Conservation (phyloP, 441 rosid species). For the Gossypium lobatum region DNA sequence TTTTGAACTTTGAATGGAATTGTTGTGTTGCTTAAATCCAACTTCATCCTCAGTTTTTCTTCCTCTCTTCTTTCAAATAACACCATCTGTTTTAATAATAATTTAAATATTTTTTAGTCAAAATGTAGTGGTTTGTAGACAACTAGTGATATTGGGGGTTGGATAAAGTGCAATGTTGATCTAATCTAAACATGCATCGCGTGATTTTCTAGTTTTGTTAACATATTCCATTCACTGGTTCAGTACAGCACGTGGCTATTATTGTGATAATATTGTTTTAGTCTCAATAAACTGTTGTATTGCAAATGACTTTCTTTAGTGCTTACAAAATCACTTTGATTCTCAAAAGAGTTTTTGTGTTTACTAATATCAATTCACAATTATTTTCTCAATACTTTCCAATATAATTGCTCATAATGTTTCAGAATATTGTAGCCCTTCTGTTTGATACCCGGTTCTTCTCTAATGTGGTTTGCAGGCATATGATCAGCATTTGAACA, state of each 20-base stretch:
- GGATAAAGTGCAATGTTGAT: not conserved
- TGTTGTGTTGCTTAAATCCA: too few species aligned
- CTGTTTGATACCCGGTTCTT: not conserved
- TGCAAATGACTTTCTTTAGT: not conserved
- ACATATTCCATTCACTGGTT: not conserved
- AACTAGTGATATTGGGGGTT: not conserved
- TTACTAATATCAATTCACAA: not conserved
- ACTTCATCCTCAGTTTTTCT: too few species aligned
- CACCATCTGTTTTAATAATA: too few species aligned
- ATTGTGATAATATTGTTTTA: not conserved
- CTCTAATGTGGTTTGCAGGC: constrained; percentile 47
- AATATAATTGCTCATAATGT: not conserved
- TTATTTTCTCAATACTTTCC: not conserved
- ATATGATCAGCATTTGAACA: constrained; percentile 96
- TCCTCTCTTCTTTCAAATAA: too few species aligned
- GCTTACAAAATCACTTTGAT: not conserved
- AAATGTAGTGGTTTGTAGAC: too few species aligned
- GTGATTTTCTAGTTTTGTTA: not conserved
- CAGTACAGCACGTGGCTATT: not conserved
- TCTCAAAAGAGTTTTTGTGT: not conserved
- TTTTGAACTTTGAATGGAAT: too few species aligned
- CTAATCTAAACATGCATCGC: not conserved
- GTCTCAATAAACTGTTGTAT: not conserved
- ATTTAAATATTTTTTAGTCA: too few species aligned
- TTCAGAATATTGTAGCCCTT: not conserved